These are phyloP conservation scores for Rhizopus stolonifer DNA, from an alignment of 371 early-diverging fungal genomes.

Conservation along the genomic window DNA sequence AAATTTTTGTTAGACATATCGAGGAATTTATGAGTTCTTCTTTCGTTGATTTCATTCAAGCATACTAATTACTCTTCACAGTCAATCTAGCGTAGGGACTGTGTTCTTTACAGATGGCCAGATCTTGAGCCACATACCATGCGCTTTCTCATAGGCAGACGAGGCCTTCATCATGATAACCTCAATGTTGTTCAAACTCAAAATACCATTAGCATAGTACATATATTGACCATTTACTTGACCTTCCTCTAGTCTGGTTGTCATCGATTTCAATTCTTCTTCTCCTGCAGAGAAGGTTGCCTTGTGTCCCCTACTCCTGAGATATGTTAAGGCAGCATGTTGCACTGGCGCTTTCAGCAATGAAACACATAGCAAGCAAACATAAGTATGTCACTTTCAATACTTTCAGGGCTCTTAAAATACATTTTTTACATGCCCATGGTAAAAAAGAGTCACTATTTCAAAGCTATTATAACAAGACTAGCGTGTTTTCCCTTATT, in stretches of 20 bases:
- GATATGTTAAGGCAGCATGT: constrained; percentile 19
- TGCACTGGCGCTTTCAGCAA: constrained; percentile 7
- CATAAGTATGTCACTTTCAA: constrained; percentile 8
- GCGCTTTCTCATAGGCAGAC: constrained; percentile 2
- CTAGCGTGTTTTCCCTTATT: not conserved
- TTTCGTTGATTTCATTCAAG: not conserved
- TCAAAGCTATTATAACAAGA: not conserved
- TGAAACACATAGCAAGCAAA: constrained; percentile 11
- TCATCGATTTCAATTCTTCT: not conserved
- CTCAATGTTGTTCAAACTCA: not conserved
- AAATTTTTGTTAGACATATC: not conserved
- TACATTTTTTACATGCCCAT: constrained; percentile 1
- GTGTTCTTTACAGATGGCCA: not conserved
- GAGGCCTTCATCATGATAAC: constrained; percentile 14
- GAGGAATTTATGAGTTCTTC: not conserved
- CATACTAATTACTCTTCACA: not conserved
- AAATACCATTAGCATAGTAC: constrained; percentile 2
- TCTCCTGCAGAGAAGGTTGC: not conserved
- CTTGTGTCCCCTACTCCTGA: not conserved
- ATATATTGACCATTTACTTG: not conserved
- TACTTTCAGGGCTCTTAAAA: constrained; percentile 6
- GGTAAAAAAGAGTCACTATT: not conserved
- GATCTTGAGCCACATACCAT: not conserved
- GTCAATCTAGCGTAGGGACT: not conserved
- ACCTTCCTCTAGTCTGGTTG: not conserved